These are phyloP conservation scores for Pichia sp. DNA, from an alignment of 1,139 yeast genomes.

Conservation along the genomic window DNA sequence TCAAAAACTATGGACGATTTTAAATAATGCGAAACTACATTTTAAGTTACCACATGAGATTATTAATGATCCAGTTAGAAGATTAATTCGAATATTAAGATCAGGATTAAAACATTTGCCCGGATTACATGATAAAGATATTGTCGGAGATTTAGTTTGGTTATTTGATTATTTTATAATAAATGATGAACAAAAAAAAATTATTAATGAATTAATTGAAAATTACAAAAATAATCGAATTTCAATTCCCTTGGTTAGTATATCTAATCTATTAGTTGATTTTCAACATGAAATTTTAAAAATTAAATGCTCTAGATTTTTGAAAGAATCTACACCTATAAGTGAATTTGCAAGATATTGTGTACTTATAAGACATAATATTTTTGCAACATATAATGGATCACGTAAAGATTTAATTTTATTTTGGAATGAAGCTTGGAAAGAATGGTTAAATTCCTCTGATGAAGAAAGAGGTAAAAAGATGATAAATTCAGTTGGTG, in stretches of 20 bases:
- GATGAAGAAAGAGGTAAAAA: slow-evolving; percentile 16
- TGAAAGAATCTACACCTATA: slow-evolving; percentile 22
- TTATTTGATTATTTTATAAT: slow-evolving; percentile 14
- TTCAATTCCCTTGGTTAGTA: slow-evolving; percentile 11
- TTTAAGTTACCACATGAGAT: slow-evolving; percentile 20
- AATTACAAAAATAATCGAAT: slow-evolving; percentile 2
- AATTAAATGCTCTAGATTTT: slow-evolving; percentile 15
- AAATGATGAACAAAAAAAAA: slow-evolving; percentile 9
- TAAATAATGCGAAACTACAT: slow-evolving; percentile 18
- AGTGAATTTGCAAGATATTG: slow-evolving; percentile 28
- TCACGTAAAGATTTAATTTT: slow-evolving; percentile 18
- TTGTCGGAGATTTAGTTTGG: slow-evolving; percentile 7
- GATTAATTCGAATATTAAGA: slow-evolving; percentile 7
- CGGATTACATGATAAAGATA: not conserved
- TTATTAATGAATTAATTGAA: slow-evolving; percentile 8
- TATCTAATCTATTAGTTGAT: slow-evolving; percentile 10
- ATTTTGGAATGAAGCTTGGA: slow-evolving; percentile 24
- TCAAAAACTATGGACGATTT: slow-evolving; percentile 11
- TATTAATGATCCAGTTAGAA: slow-evolving; percentile 9
- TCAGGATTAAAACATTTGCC: slow-evolving; percentile 10
- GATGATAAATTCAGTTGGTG: slow-evolving; percentile 12
- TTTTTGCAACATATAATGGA: slow-evolving; percentile 17
- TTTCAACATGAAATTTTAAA: slow-evolving; percentile 12
- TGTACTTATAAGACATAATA: slow-evolving; percentile 15
- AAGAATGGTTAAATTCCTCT: slow-evolving; percentile 19